These are phyloP conservation scores for Pseudogymnoascus sp. DNA, from an alignment of 2,329 filamentous ascomycete genomes.

Conservation along the genomic window DNA sequence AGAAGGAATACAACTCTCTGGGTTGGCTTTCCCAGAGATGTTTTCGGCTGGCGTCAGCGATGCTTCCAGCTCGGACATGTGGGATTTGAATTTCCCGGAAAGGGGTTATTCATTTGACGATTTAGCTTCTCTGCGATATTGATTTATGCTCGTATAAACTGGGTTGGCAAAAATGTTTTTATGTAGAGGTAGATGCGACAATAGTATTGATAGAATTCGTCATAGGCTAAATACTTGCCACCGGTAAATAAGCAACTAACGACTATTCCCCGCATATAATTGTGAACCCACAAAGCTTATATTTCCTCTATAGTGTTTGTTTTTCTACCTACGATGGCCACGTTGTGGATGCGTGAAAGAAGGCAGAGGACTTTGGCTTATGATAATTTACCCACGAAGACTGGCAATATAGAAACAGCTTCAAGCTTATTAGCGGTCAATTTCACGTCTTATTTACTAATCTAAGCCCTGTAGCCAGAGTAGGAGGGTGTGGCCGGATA, in stretches of 20 bases:
- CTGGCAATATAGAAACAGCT: neutral
- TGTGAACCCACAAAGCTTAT: neutral
- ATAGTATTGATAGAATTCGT: neutral
- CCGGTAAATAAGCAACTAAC: neutral
- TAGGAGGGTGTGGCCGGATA: neutral
- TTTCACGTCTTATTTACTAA: neutral
- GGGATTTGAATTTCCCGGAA: conserved; percentile 1
- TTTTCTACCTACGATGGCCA: neutral
- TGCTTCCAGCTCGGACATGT: conserved; percentile 4
- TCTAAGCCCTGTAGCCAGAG: neutral
- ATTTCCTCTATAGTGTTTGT: neutral
- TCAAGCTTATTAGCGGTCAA: neutral
- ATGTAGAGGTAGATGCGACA: neutral
- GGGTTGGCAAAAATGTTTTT: neutral
- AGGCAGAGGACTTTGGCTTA: neutral
- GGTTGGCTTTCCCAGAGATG: neutral
- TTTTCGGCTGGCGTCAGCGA: conserved; percentile 5
- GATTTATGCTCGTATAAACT: neutral
- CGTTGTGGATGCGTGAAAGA: neutral
- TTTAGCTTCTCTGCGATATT: neutral
- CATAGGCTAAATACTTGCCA: neutral
- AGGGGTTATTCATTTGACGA: conserved; percentile 2
- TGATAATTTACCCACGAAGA: neutral
- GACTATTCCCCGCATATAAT: neutral
- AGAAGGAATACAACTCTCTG: neutral